Evolutionary conservation across 495 filamentous ascomycete species (phyloP).

Genomic region (Bombardia bombarda): DNA sequence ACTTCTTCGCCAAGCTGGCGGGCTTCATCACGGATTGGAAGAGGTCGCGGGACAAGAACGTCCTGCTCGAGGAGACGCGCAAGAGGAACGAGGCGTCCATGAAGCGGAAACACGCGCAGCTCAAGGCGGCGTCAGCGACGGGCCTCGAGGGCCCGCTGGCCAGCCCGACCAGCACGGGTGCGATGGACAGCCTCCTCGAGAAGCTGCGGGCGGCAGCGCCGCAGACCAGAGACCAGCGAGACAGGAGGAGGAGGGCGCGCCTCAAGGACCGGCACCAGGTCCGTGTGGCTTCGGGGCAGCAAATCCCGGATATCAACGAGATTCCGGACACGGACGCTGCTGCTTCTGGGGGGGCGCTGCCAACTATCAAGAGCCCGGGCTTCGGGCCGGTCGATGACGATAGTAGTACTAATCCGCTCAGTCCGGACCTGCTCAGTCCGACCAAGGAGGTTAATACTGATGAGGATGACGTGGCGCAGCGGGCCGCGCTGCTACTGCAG

Average conservation of each 20-base stretch:
- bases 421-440: constrained; percentile 23
- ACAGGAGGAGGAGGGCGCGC: constrained; percentile 76
- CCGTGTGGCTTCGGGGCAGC: constrained; percentile 80
- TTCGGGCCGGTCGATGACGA: constrained; percentile 22
- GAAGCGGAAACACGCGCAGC: constrained; percentile 72
- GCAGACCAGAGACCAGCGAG: constrained; percentile 76
- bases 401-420: constrained; percentile 27
- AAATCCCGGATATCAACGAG: constrained; percentile 62
- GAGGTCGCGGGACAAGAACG: constrained; percentile 90
- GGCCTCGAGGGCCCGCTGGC: constrained; percentile 37
- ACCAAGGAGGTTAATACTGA: constrained; percentile 42
- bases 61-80: constrained; percentile 70
- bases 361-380: constrained; percentile 10
- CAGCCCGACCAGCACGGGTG: constrained; percentile 74
- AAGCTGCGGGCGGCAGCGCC: constrained; percentile 91
- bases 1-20: constrained; percentile 96
- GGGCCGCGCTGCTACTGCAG: constrained; percentile 74
- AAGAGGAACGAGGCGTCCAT: constrained; percentile 81
- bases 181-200: constrained; percentile 95
- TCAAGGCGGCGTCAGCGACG: constrained; percentile 52
- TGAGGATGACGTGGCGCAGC: constrained; percentile 71
- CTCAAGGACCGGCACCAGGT: constrained; percentile 88
- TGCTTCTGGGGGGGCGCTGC: too few species aligned
- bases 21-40: constrained; percentile 89
- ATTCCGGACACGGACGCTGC: constrained; percentile 39